These are phyloP conservation scores for Nephelium lappaceum DNA, from an alignment of 345 rosid species.

Conservation along the genomic window DNA sequence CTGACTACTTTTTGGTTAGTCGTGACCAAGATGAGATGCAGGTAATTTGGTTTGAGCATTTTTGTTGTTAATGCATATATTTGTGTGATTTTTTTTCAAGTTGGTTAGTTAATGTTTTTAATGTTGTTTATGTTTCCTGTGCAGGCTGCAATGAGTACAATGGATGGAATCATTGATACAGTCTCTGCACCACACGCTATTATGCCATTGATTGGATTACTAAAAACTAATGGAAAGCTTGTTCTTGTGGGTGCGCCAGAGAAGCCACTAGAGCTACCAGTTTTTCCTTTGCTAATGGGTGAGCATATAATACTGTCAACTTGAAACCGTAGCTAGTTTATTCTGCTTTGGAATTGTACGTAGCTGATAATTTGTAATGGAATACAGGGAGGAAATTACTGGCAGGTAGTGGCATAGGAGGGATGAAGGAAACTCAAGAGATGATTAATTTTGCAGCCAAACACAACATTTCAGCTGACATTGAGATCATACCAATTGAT, in stretches of 20 bases:
- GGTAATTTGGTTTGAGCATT: slow-evolving; percentile 21
- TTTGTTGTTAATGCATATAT: background rate
- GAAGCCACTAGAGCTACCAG: slow-evolving; percentile 51
- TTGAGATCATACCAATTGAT: slow-evolving; percentile 41
- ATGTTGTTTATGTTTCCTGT: background rate
- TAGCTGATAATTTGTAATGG: background rate
- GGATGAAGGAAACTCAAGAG: slow-evolving; percentile 50
- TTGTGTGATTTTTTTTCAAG: background rate
- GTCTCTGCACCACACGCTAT: slow-evolving; percentile 52
- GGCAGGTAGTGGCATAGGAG: slow-evolving; percentile 40
- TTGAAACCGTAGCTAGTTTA: background rate
- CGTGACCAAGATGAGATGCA: slow-evolving; percentile 47
- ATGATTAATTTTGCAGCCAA: slow-evolving; percentile 47
- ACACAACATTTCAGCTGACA: slow-evolving; percentile 35
- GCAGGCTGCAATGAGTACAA: slow-evolving; percentile 56
- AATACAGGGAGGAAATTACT: slow-evolving; percentile 32
- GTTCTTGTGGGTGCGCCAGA: slow-evolving; percentile 52
- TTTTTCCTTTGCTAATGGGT: slow-evolving; percentile 39
- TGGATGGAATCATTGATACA: slow-evolving; percentile 69
- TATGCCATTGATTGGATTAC: slow-evolving; percentile 48
- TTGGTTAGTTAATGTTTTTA: background rate
- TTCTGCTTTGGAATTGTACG: background rate
- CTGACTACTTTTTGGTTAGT: slow-evolving; percentile 59
- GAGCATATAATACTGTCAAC: background rate
- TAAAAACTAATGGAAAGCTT: slow-evolving; percentile 56